Percentiles rank a stretch among this genome's conserved stretches.
phyloP scores from a whole-genome alignment of 164 flowering plant species.

The Dillenia suffruticosa region DNA sequence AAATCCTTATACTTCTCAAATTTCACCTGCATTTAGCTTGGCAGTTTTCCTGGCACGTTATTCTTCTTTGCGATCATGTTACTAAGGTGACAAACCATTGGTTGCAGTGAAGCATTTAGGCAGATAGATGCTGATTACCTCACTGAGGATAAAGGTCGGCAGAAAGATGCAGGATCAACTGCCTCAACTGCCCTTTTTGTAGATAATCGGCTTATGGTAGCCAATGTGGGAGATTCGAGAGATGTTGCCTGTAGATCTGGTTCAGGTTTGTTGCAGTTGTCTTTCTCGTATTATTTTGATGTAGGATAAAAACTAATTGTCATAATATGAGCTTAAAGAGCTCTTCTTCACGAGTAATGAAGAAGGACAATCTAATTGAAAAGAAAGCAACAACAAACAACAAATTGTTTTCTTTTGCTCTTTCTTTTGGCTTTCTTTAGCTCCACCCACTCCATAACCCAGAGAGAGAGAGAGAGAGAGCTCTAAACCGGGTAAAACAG shows the following conservation, averaged over 20 bases:
- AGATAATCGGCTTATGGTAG: slow-evolving; percentile 58
- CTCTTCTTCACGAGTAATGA: no score
- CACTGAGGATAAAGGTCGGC: slow-evolving; percentile 45
- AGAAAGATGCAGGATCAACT: slow-evolving; percentile 79
- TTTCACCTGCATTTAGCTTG: neutral
- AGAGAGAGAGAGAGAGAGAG: no score
- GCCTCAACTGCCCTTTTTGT: slow-evolving; percentile 71
- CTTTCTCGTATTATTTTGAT: no score
- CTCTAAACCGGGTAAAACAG: no score
- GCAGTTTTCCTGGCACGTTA: neutral
- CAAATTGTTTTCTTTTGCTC: no score
- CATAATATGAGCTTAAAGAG: no score
- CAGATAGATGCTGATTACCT: slow-evolving; percentile 70
- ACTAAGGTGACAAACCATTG: neutral
- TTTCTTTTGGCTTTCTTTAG: no score
- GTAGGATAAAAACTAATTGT: no score
- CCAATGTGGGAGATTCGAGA: slow-evolving; percentile 92
- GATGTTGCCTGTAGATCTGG: slow-evolving; percentile 71
- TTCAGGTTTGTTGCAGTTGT: slow-evolving; percentile 41
- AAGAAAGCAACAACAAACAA: no score
- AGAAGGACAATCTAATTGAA: no score
- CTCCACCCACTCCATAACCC: no score
- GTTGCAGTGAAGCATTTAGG: slow-evolving; percentile 64
- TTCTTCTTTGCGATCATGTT: neutral
- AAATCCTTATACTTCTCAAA: neutral